These are phyloP conservation scores for Eimeria zaria DNA, from an alignment of 169 alveolate genomes.

Conservation along the genomic window DNA sequence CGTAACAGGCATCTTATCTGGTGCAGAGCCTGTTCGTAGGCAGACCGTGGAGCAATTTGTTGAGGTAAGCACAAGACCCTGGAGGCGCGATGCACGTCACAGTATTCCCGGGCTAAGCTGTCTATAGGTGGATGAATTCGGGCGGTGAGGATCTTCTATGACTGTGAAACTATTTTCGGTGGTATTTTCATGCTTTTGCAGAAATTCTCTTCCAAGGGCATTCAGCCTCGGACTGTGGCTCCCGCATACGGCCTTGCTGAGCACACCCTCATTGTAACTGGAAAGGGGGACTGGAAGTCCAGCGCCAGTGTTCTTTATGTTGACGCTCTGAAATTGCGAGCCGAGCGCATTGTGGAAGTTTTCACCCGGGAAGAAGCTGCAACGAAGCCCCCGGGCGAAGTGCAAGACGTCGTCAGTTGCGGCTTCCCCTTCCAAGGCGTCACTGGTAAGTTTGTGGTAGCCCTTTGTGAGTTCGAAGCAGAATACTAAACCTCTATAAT, in stretches of 20 bases:
- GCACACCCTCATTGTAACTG: conserved; percentile 89
- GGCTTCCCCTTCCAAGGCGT: conserved; percentile 82
- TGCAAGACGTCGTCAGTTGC: conserved; percentile 81
- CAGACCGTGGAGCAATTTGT: conserved; percentile 86
- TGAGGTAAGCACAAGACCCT: conserved; percentile 47
- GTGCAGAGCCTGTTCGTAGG: conserved; percentile 90
- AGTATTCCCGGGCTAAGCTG: neutral
- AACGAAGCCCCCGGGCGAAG: conserved; percentile 62
- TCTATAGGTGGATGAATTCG: neutral
- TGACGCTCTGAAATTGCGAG: conserved; percentile 84
- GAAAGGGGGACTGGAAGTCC: conserved; percentile 78
- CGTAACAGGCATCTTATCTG: conserved; percentile 87
- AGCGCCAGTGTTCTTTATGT: conserved; percentile 76
- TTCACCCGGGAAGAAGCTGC: conserved; percentile 76
- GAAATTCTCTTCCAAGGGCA: conserved; percentile 84
- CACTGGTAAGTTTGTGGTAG: conserved; percentile 57
- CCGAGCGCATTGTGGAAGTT: conserved; percentile 80
- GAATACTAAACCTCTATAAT: too few relatives aligned
- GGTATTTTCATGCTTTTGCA: conserved; percentile 58
- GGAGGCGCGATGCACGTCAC: neutral
- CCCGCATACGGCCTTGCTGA: conserved; percentile 92
- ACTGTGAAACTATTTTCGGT: neutral
- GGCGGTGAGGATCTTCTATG: neutral
- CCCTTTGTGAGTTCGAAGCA: neutral
- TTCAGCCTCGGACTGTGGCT: conserved; percentile 56